Evolutionary conservation across 2,329 filamentous ascomycete species (phyloP).

Genomic region (Ilyonectria destructans): DNA sequence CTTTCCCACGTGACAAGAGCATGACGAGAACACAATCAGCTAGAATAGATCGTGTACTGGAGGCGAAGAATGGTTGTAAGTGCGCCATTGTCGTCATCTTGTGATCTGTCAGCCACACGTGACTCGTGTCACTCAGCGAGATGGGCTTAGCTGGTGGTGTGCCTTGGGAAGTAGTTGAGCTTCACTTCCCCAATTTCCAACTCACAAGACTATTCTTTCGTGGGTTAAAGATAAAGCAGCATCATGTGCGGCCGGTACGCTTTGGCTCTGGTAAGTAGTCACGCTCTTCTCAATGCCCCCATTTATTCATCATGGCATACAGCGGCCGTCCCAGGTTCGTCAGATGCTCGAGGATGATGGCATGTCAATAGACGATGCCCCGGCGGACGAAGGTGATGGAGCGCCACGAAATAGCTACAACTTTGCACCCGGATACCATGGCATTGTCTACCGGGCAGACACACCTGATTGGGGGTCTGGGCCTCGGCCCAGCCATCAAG

Average conservation of each 20-base stretch:
- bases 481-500: constrained; percentile 42
- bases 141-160: neutral
- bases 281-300: neutral
- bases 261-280: constrained; percentile 53
- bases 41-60: too few relatives aligned
- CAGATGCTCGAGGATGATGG: constrained; percentile 81
- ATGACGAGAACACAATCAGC: too few relatives aligned
- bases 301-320: constrained; percentile 25
- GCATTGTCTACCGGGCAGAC: constrained; percentile 88
- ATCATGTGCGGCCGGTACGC: constrained; percentile 59
- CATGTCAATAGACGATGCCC: constrained; percentile 81
- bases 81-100: neutral
- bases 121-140: neutral
- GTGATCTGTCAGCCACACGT: neutral
- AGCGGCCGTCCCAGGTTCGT: constrained; percentile 86
- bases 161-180: neutral
- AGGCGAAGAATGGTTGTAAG: neutral
- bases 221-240: neutral
- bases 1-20: too few relatives aligned
- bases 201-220: neutral
- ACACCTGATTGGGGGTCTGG: constrained; percentile 74
- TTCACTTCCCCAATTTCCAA: neutral
- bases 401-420: constrained; percentile 86
- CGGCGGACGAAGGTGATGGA: constrained; percentile 76
- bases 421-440: constrained; percentile 90